A percentile compares a stretch with the other conserved stretches of the same genome.
phyloP scores from a whole-genome alignment of 2,329 filamentous ascomycete species.

The Magnaporthales sp. region DNA sequence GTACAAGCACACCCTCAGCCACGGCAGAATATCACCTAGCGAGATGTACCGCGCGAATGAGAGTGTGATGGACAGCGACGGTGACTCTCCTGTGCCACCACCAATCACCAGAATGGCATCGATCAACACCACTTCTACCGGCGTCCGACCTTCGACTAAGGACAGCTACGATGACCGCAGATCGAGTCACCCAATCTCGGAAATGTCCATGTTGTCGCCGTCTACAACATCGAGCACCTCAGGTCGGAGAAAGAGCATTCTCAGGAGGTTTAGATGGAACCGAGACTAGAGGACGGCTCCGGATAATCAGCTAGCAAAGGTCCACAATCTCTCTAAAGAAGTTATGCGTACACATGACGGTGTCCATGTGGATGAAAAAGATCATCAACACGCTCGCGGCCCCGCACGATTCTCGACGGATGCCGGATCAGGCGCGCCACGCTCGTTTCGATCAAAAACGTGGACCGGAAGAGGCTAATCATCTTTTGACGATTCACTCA shows the following conservation, averaged over 20 bases:
- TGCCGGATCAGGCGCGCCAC: neutral
- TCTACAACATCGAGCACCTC: neutral
- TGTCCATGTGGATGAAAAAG: neutral
- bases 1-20: slow-evolving; percentile 35
- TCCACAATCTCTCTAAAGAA: neutral
- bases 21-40: slow-evolving; percentile 33
- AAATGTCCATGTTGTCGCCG: neutral
- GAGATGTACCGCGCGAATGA: slow-evolving; percentile 20
- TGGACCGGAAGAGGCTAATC: neutral
- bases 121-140: slow-evolving; percentile 11
- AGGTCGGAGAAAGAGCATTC: slow-evolving; percentile 6
- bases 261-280: slow-evolving; percentile 10
- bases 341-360: neutral
- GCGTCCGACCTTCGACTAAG: slow-evolving; percentile 17
- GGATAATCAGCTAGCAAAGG: neutral
- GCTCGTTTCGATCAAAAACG: neutral
- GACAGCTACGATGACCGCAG: slow-evolving; percentile 26
- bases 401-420: neutral
- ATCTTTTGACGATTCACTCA: neutral
- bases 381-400: neutral
- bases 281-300: slow-evolving; percentile 2
- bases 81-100: slow-evolving; percentile 9
- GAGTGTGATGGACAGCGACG: slow-evolving; percentile 13
- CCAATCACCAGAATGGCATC: slow-evolving; percentile 11
- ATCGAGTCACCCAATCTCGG: slow-evolving; percentile 8